Evolutionary conservation across 257 asterid species (phyloP).

Genomic region (Misopates orontium): DNA sequence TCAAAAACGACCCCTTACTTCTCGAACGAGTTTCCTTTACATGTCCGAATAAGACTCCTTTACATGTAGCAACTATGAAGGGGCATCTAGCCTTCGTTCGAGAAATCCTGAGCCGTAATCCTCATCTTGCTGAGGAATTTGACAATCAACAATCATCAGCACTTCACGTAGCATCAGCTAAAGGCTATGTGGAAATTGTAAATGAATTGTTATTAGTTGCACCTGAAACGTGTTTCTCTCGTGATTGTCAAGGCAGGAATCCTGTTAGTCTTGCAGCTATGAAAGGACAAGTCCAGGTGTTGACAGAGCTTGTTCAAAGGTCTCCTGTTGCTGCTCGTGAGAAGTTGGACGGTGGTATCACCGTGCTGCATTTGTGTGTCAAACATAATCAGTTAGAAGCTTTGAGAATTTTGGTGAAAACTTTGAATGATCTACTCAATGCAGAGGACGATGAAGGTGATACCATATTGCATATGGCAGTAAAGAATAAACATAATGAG

Average conservation of each 20-base stretch:
- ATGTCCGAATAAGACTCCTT: slow-evolving; percentile 38
- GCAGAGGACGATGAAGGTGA: slow-evolving; percentile 42
- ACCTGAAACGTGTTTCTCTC: slow-evolving; percentile 43
- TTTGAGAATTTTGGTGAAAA: slow-evolving; percentile 33
- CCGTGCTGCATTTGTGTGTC: slow-evolving; percentile 48
- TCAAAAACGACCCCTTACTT: slow-evolving; percentile 32
- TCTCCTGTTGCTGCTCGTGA: slow-evolving; percentile 41
- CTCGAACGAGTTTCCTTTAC: slow-evolving; percentile 41
- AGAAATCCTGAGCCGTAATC: slow-evolving; percentile 28
- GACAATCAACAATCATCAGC: slow-evolving; percentile 40
- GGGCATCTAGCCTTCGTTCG: slow-evolving; percentile 34
- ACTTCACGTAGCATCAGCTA: slow-evolving; percentile 49
- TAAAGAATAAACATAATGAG: slow-evolving; percentile 33
- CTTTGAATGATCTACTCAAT: slow-evolving; percentile 23
- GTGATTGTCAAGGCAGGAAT: slow-evolving; percentile 50
- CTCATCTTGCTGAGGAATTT: slow-evolving; percentile 33
- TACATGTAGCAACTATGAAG: slow-evolving; percentile 45
- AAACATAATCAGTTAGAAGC: slow-evolving; percentile 33
- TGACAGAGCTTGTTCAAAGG: slow-evolving; percentile 24
- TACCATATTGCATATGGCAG: slow-evolving; percentile 42
- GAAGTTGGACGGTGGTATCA: slow-evolving; percentile 33
- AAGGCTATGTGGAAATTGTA: slow-evolving; percentile 37
- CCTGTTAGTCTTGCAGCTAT: slow-evolving; percentile 59
- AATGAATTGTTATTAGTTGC: slow-evolving; percentile 24
- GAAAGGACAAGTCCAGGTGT: slow-evolving; percentile 37